Percentiles rank a stretch among this genome's conserved stretches.
Evolutionary conservation across 352 stramenopile species (phyloP).

Genomic region (Phytophthora ohioensis): DNA sequence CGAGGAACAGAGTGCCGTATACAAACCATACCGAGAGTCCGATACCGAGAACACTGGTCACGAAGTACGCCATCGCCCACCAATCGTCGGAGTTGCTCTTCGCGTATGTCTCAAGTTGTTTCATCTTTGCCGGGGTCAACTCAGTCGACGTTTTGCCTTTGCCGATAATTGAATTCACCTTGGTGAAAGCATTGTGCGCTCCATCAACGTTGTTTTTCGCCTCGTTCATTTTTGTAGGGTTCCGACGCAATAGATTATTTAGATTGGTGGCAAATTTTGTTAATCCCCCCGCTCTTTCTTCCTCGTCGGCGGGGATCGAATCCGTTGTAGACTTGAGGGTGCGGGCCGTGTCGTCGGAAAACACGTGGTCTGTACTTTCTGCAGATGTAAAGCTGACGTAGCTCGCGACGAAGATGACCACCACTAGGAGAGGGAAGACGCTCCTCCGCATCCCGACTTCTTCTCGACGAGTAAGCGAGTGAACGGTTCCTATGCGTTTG

Average conservation of each 20-base stretch:
- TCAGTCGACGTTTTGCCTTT: slow-evolving; percentile 8
- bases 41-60: slow-evolving; percentile 4
- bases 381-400: background rate
- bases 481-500: background rate
- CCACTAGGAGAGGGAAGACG: slow-evolving; percentile 2
- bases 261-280: background rate
- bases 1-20: slow-evolving; percentile 12
- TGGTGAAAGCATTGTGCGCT: slow-evolving; percentile 7
- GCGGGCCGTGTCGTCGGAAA: background rate
- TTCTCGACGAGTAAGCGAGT: background rate
- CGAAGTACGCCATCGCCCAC: slow-evolving; percentile 20
- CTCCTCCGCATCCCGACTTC: slow-evolving; percentile 9
- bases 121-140: slow-evolving; percentile 14
- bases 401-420: background rate
- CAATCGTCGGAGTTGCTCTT: slow-evolving; percentile 17
- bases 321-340: slow-evolving; percentile 15
- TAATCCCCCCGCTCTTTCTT: background rate
- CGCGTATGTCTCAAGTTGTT: slow-evolving; percentile 15
- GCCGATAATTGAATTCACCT: slow-evolving; percentile 17
- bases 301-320: background rate
- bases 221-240: slow-evolving; percentile 2
- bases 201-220: slow-evolving; percentile 8
- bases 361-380: slow-evolving; percentile 1
- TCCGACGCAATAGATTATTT: slow-evolving; percentile 4
- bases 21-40: background rate